Evolutionary conservation across 805 yeast species (phyloP).

Genomic region (Lipomyces starkeyi): DNA sequence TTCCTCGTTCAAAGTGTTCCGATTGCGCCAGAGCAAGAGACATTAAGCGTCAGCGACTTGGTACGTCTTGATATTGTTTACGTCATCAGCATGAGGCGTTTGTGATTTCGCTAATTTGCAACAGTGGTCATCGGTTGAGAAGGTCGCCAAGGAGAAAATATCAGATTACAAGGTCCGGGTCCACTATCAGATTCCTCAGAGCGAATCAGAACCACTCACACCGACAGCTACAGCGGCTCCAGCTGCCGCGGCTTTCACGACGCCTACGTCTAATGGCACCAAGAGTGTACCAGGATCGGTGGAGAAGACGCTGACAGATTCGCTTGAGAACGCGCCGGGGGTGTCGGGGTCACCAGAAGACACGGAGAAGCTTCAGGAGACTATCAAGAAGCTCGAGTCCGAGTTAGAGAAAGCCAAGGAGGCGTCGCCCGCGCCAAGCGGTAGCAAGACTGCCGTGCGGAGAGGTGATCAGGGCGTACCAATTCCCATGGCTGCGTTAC

Average conservation of each 20-base stretch:
- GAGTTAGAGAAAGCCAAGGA: constrained; percentile 26
- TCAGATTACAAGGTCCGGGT: constrained; percentile 32
- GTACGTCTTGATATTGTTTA: constrained; percentile 9
- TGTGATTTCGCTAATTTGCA: neutral
- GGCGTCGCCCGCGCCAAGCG: constrained; percentile 18
- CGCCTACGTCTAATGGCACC: constrained; percentile 30
- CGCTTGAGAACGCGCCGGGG: constrained; percentile 25
- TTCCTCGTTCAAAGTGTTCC: constrained; percentile 89
- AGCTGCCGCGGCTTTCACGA: constrained; percentile 37
- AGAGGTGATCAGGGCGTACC: constrained; percentile 57
- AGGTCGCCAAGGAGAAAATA: constrained; percentile 21
- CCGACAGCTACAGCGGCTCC: constrained; percentile 38
- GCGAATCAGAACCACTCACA: constrained; percentile 13
- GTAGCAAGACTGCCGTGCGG: constrained; percentile 22
- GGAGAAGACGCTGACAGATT: constrained; percentile 30
- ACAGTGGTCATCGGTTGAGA: constrained; percentile 29
- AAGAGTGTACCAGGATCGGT: constrained; percentile 30
- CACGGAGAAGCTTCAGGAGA: constrained; percentile 16
- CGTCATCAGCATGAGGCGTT: neutral
- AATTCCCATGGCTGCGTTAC: constrained; percentile 59
- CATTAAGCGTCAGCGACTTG: constrained; percentile 24
- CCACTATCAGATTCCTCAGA: constrained; percentile 17
- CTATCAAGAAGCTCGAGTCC: constrained; percentile 27
- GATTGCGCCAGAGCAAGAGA: constrained; percentile 48
- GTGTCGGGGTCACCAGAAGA: constrained; percentile 29